phyloP scores from a whole-genome alignment of 2,329 filamentous ascomycete species.

The Penicillium freii region DNA sequence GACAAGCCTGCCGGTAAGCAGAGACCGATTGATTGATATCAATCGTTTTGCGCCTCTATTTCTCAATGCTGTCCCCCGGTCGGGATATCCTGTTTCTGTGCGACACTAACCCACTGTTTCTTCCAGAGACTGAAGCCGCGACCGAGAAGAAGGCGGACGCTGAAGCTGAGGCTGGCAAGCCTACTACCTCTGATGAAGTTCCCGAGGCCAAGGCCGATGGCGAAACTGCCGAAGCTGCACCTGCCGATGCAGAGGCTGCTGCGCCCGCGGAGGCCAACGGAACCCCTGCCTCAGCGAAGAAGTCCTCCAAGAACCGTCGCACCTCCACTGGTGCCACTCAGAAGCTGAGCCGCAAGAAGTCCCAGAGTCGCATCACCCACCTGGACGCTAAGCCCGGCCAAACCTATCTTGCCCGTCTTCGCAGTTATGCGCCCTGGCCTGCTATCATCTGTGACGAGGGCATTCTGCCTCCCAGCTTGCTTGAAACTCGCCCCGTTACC shows the following conservation, averaged over 20 bases:
- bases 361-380: constrained; percentile 67
- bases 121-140: constrained; percentile 19
- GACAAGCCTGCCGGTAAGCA: constrained; percentile 23
- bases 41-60: neutral
- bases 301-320: constrained; percentile 64
- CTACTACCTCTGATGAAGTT: constrained; percentile 23
- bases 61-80: neutral
- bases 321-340: constrained; percentile 66
- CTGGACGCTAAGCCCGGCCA: constrained; percentile 85
- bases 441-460: constrained; percentile 90
- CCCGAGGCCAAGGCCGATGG: constrained; percentile 30
- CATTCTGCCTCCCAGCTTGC: constrained; percentile 79
- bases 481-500: constrained; percentile 78
- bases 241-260: constrained; percentile 29
- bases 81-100: constrained; percentile 13
- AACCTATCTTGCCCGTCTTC: constrained; percentile 88
- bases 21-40: neutral
- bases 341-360: constrained; percentile 83
- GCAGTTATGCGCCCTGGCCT: constrained; percentile 93
- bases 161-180: constrained; percentile 31
- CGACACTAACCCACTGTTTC: constrained; percentile 20
- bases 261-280: constrained; percentile 45
- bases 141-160: constrained; percentile 31
- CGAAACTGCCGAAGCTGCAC: constrained; percentile 17
- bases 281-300: constrained; percentile 50